These are phyloP conservation scores for Phaeophleospora eucalypticola DNA, from an alignment of 2,329 filamentous ascomycete species.

Conservation along the genomic window DNA sequence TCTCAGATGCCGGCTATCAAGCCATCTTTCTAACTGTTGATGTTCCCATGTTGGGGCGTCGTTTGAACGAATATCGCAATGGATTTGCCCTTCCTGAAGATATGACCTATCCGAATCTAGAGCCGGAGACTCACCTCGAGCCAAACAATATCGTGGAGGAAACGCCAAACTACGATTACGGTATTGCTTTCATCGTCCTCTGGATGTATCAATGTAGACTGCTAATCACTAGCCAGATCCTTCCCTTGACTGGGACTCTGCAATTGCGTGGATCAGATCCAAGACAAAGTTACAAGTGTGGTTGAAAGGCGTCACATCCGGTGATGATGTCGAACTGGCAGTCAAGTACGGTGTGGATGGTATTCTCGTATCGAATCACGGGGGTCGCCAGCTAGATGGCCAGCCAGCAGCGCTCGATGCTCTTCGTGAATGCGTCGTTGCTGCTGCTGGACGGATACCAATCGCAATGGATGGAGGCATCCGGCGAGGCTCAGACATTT, in stretches of 20 bases:
- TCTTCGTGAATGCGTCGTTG: slow-evolving; percentile 37
- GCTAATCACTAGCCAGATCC: no score
- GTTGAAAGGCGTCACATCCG: slow-evolving; percentile 41
- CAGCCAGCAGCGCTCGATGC: slow-evolving; percentile 52
- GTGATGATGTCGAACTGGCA: slow-evolving; percentile 41
- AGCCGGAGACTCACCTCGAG: no score
- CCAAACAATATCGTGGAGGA: slow-evolving; percentile 26
- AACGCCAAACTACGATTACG: slow-evolving; percentile 27
- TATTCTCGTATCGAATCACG: slow-evolving; percentile 36
- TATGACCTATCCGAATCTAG: slow-evolving; percentile 22
- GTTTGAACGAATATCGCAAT: slow-evolving; percentile 53
- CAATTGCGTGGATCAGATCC: slow-evolving; percentile 47
- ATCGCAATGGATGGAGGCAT: slow-evolving; percentile 62
- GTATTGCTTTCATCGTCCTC: slow-evolving; percentile 24
- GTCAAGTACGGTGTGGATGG: slow-evolving; percentile 41
- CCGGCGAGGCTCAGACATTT: slow-evolving; percentile 53
- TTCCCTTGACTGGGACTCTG: slow-evolving; percentile 29
- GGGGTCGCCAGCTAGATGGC: slow-evolving; percentile 55
- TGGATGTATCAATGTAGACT: no score
- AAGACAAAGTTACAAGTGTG: slow-evolving; percentile 49
- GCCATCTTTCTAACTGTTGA: slow-evolving; percentile 55
- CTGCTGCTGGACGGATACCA: slow-evolving; percentile 46
- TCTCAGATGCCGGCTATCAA: no score
- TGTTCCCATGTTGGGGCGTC: slow-evolving; percentile 49
- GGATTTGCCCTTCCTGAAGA: slow-evolving; percentile 40